Percentiles rank a stretch among this genome's conserved stretches.
Evolutionary conservation across 2,329 filamentous ascomycete genomes (phyloP).

Genomic region (Diplocarpon rosae): DNA sequence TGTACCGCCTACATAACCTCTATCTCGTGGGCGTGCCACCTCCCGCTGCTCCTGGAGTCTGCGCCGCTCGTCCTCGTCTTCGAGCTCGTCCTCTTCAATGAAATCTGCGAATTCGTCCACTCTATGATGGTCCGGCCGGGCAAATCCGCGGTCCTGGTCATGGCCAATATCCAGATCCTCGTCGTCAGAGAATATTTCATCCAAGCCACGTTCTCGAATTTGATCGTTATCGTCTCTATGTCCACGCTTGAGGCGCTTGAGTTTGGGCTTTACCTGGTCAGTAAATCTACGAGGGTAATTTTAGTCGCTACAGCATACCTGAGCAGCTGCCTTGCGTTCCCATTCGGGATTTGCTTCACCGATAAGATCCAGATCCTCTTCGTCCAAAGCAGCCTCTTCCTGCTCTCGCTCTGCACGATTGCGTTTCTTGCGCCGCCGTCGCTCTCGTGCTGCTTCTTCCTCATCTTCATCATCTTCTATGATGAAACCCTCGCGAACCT

Average conservation of each 20-base stretch:
- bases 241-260: slow-evolving; percentile 92
- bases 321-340: slow-evolving; percentile 53
- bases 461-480: slow-evolving; percentile 73
- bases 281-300: background rate
- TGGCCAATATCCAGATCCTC: slow-evolving; percentile 60
- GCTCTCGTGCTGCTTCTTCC: slow-evolving; percentile 45
- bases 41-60: slow-evolving; percentile 76
- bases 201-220: slow-evolving; percentile 59
- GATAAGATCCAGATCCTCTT: slow-evolving; percentile 93
- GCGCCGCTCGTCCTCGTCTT: slow-evolving; percentile 69
- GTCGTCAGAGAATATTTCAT: slow-evolving; percentile 92
- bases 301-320: slow-evolving; percentile 42
- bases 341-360: slow-evolving; percentile 67
- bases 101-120: slow-evolving; percentile 87
- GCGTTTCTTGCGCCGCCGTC: slow-evolving; percentile 56
- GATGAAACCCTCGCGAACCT: slow-evolving; percentile 93
- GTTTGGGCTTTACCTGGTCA: slow-evolving; percentile 55
- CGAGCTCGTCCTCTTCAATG: slow-evolving; percentile 90
- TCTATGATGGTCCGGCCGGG: slow-evolving; percentile 39
- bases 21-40: slow-evolving; percentile 69
- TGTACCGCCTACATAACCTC: slow-evolving; percentile 56
- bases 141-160: slow-evolving; percentile 29
- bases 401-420: slow-evolving; percentile 67
- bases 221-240: slow-evolving; percentile 65
- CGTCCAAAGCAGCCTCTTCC: slow-evolving; percentile 76